Conservation (phyloP, 169 alveolate genomes). For the Plasmodium falciparum region DNA sequence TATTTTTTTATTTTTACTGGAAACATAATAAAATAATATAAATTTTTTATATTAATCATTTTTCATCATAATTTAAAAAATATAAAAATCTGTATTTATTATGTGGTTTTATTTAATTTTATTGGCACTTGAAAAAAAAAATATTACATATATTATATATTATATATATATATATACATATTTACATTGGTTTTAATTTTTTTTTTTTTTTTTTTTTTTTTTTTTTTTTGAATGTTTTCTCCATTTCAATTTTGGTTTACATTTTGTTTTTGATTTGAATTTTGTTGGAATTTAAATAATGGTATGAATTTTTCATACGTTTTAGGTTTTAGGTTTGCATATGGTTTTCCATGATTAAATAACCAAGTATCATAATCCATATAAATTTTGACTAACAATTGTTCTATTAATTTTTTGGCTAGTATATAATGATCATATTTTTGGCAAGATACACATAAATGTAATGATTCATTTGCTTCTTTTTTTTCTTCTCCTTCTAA, state of each 20-base stretch:
- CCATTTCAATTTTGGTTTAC: slow-evolving; percentile 11
- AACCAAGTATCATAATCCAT: slow-evolving; percentile 89
- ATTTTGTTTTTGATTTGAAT: slow-evolving; percentile 13
- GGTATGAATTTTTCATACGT: slow-evolving; percentile 72
- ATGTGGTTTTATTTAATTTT: too few species aligned
- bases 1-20: too few species aligned
- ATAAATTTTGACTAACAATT: slow-evolving; percentile 88
- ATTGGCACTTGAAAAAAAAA: too few species aligned
- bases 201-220: background rate
- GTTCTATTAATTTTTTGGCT: slow-evolving; percentile 92
- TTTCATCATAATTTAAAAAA: too few species aligned
- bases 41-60: too few species aligned
- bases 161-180: background rate
- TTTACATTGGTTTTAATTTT: background rate
- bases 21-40: too few species aligned
- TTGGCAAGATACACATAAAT: slow-evolving; percentile 94
- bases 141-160: background rate
- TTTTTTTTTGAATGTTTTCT: background rate
- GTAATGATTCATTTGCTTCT: slow-evolving; percentile 94
- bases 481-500: slow-evolving; percentile 93
- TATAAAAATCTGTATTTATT: too few species aligned
- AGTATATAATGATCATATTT: slow-evolving; percentile 89
- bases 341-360: slow-evolving; percentile 56
- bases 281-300: slow-evolving; percentile 41
- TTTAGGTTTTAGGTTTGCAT: slow-evolving; percentile 71